These are phyloP conservation scores for Candida glucosophila DNA, from an alignment of 1,139 yeast species.

Conservation along the genomic window DNA sequence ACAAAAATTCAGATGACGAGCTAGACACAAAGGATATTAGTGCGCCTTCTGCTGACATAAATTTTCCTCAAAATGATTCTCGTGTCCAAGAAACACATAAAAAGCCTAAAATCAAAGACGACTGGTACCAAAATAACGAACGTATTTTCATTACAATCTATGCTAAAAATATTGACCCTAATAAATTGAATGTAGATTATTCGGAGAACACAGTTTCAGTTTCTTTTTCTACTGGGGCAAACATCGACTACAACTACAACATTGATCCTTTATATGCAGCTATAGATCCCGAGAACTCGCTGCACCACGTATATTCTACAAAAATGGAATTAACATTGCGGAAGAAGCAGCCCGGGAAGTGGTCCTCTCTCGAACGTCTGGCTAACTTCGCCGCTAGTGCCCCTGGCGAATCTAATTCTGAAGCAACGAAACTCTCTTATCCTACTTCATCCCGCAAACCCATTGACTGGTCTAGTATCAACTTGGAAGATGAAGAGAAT, in stretches of 20 bases:
- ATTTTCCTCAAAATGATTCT: constrained; percentile 21
- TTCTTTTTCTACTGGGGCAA: constrained; percentile 37
- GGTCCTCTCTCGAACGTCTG: constrained; percentile 34
- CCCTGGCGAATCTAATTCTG: constrained; percentile 4
- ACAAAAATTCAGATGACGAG: constrained; percentile 7
- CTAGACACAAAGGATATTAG: constrained; percentile 9
- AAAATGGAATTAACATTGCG: constrained; percentile 60
- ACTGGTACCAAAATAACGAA: constrained; percentile 68
- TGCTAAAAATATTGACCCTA: constrained; percentile 51
- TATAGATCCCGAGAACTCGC: constrained; percentile 40
- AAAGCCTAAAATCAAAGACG: constrained; percentile 47
- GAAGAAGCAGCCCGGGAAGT: constrained; percentile 27
- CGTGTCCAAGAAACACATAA: constrained; percentile 25
- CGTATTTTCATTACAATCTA: constrained; percentile 63
- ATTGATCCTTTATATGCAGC: constrained; percentile 43
- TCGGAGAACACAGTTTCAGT: constrained; percentile 23
- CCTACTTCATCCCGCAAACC: constrained; percentile 56
- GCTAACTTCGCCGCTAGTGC: no score
- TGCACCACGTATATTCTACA: constrained; percentile 52
- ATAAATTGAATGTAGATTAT: constrained; percentile 29
- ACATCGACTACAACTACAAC: constrained; percentile 40
- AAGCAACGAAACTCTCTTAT: constrained; percentile 23
- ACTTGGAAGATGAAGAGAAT: constrained; percentile 45
- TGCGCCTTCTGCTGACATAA: constrained; percentile 17
- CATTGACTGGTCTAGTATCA: constrained; percentile 68